Conservation (phyloP, 495 filamentous ascomycete species). For the Parmelia sp. region DNA sequence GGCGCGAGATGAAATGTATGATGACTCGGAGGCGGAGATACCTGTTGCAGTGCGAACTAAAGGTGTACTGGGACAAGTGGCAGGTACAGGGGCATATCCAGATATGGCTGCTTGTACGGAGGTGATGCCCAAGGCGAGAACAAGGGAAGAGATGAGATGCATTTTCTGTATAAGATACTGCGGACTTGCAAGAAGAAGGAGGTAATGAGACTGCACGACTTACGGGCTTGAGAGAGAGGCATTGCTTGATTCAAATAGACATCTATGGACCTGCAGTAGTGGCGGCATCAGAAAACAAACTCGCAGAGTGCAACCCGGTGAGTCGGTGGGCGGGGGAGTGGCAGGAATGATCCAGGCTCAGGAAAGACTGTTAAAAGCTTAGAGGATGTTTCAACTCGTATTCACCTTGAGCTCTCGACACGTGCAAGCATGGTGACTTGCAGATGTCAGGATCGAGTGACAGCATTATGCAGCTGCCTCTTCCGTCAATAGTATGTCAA, state of each 20-base stretch:
- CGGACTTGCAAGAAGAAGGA: not conserved
- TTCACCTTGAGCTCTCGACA: not conserved
- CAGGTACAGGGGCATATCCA: slow-evolving; percentile 26
- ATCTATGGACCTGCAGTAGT: not conserved
- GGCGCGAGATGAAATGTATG: slow-evolving; percentile 34
- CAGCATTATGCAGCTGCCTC: not conserved
- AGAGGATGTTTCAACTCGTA: not conserved
- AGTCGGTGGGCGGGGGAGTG: not conserved
- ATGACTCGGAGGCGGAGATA: slow-evolving; percentile 26
- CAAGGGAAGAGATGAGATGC: not conserved
- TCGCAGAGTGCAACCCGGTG: not conserved
- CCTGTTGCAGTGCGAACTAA: slow-evolving; percentile 31
- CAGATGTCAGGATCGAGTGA: not conserved
- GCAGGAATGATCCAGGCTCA: not conserved
- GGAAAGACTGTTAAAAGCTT: not conserved
- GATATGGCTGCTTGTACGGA: slow-evolving; percentile 11
- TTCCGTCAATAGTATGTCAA: not conserved
- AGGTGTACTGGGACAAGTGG: slow-evolving; percentile 28
- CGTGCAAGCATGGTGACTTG: not conserved
- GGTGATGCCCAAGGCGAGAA: slow-evolving; percentile 1
- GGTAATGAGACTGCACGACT: not conserved
- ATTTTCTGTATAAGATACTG: not conserved
- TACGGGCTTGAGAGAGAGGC: not conserved
- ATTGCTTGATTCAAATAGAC: not conserved
- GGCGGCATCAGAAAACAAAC: not conserved